Evolutionary conservation across 2,329 filamentous ascomycete species (phyloP).

Genomic region (Endothia cerciana): DNA sequence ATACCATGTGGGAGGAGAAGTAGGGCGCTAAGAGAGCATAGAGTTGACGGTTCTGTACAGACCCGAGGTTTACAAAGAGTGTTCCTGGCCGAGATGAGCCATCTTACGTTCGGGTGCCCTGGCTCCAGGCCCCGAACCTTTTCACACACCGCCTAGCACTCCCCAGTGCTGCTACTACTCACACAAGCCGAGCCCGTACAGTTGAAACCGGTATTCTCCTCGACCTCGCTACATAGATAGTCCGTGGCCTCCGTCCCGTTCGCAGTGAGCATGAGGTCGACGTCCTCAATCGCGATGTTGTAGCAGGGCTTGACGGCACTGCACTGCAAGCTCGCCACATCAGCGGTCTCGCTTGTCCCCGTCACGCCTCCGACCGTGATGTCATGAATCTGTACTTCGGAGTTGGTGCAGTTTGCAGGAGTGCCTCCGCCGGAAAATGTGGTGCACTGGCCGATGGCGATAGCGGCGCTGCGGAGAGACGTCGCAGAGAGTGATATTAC

Average conservation of each 20-base stretch:
- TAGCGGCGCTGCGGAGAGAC: conserved; percentile 31
- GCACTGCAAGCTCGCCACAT: conserved; percentile 28
- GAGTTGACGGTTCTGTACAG: too few relatives aligned
- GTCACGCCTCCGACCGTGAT: conserved; percentile 27
- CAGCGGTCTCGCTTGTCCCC: conserved; percentile 15
- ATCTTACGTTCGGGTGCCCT: background rate
- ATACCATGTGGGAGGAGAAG: background rate
- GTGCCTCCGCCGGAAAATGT: conserved; percentile 33
- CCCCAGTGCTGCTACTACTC: conserved; percentile 12
- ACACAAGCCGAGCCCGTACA: conserved; percentile 23
- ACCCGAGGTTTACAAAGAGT: too few relatives aligned
- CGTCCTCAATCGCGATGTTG: conserved; percentile 17
- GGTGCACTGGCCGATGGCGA: conserved; percentile 34
- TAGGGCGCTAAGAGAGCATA: too few relatives aligned
- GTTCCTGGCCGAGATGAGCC: background rate
- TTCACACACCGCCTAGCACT: background rate
- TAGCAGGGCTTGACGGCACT: conserved; percentile 27
- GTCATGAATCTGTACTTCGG: conserved; percentile 30
- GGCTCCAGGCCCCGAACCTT: background rate
- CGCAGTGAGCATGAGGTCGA: conserved; percentile 8
- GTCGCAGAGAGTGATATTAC: conserved; percentile 24
- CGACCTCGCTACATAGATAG: conserved; percentile 23
- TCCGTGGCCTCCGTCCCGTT: conserved; percentile 13
- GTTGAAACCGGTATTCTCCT: conserved; percentile 16
- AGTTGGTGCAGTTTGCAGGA: conserved; percentile 33